Base-by-base conservation (phyloP, 1,284 basidiomycete genomes). In the Trichosporon sp. region DNA sequence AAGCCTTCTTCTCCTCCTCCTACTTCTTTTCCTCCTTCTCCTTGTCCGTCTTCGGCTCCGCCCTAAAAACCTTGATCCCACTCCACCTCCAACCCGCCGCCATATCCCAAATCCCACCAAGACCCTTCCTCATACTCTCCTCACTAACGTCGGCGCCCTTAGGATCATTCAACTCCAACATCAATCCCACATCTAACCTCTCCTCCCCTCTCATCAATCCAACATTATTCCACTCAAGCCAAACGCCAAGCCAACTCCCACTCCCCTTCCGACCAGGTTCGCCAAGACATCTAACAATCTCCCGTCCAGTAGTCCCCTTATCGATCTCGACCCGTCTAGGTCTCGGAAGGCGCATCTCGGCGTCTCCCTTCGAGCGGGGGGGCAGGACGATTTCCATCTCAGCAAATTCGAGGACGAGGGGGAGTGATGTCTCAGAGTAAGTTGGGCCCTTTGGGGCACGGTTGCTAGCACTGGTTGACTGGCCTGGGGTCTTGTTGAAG, bases 221-320 rank as follows among this genome's bases (percentile, higher is more conserved):
- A 62, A 88, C 84, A 65, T 81, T 83, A n/a, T 85, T 83, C 91
- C 91, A 95, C 77, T 95, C 92, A 70, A 91, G 89, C 90, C 91
- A 95, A 66, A 94, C 92, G 19, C 87, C 87, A 68, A 94, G 90
- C 44, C 89, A 91, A n/a, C 89, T 89, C 0, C 91, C 91, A 25
- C 92, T 91, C 6, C 92, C 92, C 74, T 95, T 95, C 61, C 89
- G 84, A 70, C 85, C 85, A 7, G 92, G 92, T 78, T 95, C 92
- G 19, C 92, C 92, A 32, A 95, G 78, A 36, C 76, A 73, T 16
- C 80, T 74, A 3, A 95, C 88, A 65, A 96, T 86, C 0, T 90
- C 86, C 71, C 88, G 88, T 3, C 91, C 93, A 4, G 84, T 86
- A 2, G 86, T 88, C 21, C 81, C 78, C 4, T 80, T 69, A 0